Conservation (phyloP, 441 rosid genomes). For the Corymbia citriodora region DNA sequence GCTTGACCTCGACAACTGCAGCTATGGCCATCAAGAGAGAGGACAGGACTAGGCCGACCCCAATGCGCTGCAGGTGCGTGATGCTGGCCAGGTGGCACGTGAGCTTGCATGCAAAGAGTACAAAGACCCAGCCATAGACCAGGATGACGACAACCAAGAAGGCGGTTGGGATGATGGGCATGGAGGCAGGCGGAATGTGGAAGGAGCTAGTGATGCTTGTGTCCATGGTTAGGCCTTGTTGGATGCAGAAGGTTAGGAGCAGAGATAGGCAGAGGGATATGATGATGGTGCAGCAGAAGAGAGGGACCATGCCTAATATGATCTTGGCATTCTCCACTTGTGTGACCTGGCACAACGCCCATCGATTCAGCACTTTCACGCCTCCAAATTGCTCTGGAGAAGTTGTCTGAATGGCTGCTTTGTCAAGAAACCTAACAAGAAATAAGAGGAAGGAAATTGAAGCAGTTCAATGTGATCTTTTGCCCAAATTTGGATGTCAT, state of each 20-base stretch:
- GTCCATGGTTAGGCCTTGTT: background rate
- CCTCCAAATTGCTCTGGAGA: background rate
- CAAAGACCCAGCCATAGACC: background rate
- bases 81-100: background rate
- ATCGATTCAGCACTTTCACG: slow-evolving; percentile 24
- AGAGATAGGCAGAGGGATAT: background rate
- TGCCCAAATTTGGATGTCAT: background rate
- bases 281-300: slow-evolving; percentile 40
- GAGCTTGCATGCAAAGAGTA: background rate
- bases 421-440: slow-evolving; percentile 41
- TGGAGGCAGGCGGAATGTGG: background rate
- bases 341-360: slow-evolving; percentile 53
- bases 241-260: background rate
- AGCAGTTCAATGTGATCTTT: background rate
- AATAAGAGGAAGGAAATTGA: background rate
- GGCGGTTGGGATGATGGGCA: background rate
- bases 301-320: slow-evolving; percentile 35
- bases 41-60: background rate
- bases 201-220: background rate
- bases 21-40: background rate
- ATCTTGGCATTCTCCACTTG: slow-evolving; percentile 55
- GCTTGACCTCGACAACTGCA: background rate
- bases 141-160: background rate
- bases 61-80: background rate
- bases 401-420: slow-evolving; percentile 40